Evolutionary conservation across 768 basidiomycete genomes (phyloP), one percentile per base, ranked within the genome.

Genomic region (Hydnum rufescens): DNA sequence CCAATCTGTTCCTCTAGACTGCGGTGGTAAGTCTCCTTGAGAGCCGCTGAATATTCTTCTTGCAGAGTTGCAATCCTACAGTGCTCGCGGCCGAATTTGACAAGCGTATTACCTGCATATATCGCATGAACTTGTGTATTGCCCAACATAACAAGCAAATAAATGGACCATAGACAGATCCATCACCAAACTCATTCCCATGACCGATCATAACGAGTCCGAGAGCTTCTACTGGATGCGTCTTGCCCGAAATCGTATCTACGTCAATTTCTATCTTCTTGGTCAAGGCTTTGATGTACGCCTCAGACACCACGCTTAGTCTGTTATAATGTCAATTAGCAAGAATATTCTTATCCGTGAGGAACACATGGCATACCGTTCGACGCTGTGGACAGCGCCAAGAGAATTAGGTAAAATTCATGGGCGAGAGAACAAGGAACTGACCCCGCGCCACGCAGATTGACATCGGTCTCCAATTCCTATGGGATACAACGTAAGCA

Each of bases 201-300:
- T 87, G 82, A 25, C 73, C 69, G 53, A 87, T 80, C 87, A 90
- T 88, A 44, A 86, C 82, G 51, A 86, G 71, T 1, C 88, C 88
- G 5, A 93, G 68, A 28, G 77, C 74, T 57, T 90, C 87, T 28
- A 86, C 68, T 0, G 82, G 75, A 6, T 86, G 65, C 32, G 84
- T 70, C 62, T 90, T 87, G 55, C 81, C 81, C 3, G 62, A 55
- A 0, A 68, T 66, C 53, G 77, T 75, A 16, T 76, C 76, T 2
- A 77, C 65, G 1, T 71, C 74, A n/a, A 71, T 75, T 22, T 77
- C 70, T 60, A 80, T 82, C 67, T 78, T 83, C 70, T 87, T 87
- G 8, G 77, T 72, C n/a, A 90, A 63, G 16, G 70, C 68, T 57
- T 73, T 70, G 51, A 83, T 76, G 60, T 82, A 90, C 16, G 71